Evolutionary conservation across 2,329 filamentous ascomycete genomes (phyloP).

Genomic region (Cryphonectria carpinicola): DNA sequence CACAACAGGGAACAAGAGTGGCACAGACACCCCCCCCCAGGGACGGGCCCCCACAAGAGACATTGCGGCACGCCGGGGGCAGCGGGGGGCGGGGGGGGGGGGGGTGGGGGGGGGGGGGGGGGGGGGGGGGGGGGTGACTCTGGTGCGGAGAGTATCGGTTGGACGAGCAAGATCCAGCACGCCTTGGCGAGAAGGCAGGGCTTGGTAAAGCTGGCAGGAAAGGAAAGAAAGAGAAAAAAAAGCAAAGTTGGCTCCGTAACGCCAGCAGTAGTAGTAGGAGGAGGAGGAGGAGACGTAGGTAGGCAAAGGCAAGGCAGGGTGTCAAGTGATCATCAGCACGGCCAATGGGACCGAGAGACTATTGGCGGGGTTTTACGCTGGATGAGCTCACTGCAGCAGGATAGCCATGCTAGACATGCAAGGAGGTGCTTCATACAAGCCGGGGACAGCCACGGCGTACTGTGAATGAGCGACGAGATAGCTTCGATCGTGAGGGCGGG

Average conservation of each 20-base stretch:
- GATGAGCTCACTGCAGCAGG: no score
- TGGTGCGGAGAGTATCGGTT: background rate
- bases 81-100: no score
- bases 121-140: no score
- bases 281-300: no score
- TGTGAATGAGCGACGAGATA: background rate
- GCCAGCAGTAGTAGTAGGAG: background rate
- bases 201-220: no score
- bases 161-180: background rate
- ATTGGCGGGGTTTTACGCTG: background rate
- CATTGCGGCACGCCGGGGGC: no score
- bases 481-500: background rate
- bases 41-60: no score
- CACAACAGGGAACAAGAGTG: no score
- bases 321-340: background rate
- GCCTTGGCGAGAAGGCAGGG: no score
- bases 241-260: background rate
- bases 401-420: background rate
- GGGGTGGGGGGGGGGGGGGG: no score
- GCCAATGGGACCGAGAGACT: background rate
- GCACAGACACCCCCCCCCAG: no score
- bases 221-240: no score
- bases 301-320: background rate
- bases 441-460: background rate
- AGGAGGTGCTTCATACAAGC: background rate